Evolutionary conservation across 768 basidiomycete genomes (phyloP), one percentile per base, ranked within the genome.

Genomic region (Suillus brevipes): DNA sequence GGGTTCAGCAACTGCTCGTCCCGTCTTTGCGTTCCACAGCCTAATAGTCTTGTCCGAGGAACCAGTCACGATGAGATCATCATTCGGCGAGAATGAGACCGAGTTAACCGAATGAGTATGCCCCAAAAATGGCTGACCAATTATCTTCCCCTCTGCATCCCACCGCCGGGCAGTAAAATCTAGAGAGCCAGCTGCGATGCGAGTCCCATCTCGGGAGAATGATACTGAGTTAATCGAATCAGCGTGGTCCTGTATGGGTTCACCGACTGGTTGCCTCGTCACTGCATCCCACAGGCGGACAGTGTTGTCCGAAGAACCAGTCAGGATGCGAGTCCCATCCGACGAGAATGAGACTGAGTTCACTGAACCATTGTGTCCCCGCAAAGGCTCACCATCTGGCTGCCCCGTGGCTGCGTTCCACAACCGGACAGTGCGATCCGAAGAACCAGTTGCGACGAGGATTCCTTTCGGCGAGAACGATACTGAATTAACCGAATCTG

Each of bases 261-360:
- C 40, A 31, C n/a, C 47, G 5, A 55, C 10, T 52, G 40, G 36
- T 16, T 53, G 43, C 9, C 64, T 55, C 5, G 53, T 72, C 23
- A 37, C 59, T 16, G 56, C 60, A 66, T 73, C 62, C 74, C 74
- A 75, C 14, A 69, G 12, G 1, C 57, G 23, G 25, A 74, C 47
- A 13, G 66, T 69, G 1, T 50, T 63, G 60, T 73, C 72, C 2
- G 25, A 10, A 16, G 73, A 72, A 12, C 70, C 69, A 14, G 71
- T 68, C 8, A 64, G 62, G 53, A 75, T 43, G 14, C 55, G 34
- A 16, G n/a, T 62, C 7, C 72, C 71, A 36, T 68, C 43, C 40
- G 34, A 10, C 34, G 49, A 58, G 53, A 68, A 68, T 12, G 69
- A 36, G 3, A 67, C 20, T 2, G 36, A 18, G 16, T n/a, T 31